Evolutionary conservation across 805 yeast species (phyloP).

Genomic region (Wickerhamomyces canadensis): DNA sequence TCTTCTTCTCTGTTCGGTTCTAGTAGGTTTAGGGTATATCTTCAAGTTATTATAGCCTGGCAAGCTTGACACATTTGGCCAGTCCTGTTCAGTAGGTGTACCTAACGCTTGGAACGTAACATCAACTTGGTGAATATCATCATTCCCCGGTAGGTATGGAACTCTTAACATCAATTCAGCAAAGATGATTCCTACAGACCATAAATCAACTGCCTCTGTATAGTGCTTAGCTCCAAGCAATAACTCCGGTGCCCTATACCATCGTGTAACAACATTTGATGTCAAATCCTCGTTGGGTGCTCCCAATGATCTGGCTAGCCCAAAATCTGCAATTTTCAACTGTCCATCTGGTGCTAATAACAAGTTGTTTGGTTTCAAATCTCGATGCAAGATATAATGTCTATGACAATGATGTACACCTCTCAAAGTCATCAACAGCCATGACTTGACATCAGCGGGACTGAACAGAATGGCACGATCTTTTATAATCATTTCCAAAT

Average conservation of each 20-base stretch:
- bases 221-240: constrained; percentile 86
- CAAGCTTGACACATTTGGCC: constrained; percentile 85
- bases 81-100: constrained; percentile 84
- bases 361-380: constrained; percentile 88
- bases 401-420: constrained; percentile 96
- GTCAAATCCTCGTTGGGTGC: constrained; percentile 74
- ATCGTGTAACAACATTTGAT: constrained; percentile 92
- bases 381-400: constrained; percentile 85
- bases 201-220: constrained; percentile 82
- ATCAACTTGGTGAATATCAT: constrained; percentile 83
- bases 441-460: constrained; percentile 84
- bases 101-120: constrained; percentile 95
- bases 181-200: constrained; percentile 96
- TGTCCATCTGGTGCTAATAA: constrained; percentile 83
- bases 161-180: constrained; percentile 94
- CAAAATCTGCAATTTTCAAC: constrained; percentile 95
- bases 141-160: constrained; percentile 91
- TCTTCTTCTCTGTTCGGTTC: constrained; percentile 72
- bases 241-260: constrained; percentile 97
- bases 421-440: constrained; percentile 91
- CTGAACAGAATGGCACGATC: constrained; percentile 72
- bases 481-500: constrained; percentile 82
- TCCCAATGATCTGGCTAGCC: constrained; percentile 83
- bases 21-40: constrained; percentile 77
- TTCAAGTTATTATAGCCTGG: constrained; percentile 71